Evolutionary conservation across 495 filamentous ascomycete genomes (phyloP).

Genomic region (Penicillium canariense): DNA sequence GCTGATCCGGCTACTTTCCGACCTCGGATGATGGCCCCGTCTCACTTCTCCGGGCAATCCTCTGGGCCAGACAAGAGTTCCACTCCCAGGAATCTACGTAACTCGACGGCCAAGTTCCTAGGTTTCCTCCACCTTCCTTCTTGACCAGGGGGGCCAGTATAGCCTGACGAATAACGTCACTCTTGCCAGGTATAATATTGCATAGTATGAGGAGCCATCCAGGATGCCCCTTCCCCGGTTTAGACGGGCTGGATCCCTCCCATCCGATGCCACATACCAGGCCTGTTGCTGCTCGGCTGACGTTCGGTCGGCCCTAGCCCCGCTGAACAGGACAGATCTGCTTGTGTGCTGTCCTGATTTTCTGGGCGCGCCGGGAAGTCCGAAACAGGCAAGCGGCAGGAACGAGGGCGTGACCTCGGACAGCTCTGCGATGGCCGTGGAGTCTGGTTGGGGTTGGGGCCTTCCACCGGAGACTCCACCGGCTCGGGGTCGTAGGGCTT

Average conservation of each 20-base stretch:
- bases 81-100: neutral
- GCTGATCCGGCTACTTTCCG: neutral
- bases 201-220: neutral
- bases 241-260: too few relatives aligned
- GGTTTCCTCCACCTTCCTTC: neutral
- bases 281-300: constrained; percentile 3
- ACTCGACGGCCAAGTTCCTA: neutral
- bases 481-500: neutral
- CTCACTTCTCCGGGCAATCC: neutral
- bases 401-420: constrained; percentile 15
- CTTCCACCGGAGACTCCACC: neutral
- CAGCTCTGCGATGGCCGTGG: constrained; percentile 12
- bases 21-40: too few relatives aligned
- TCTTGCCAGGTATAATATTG: neutral
- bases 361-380: constrained; percentile 25
- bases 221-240: too few relatives aligned
- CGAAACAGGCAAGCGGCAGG: constrained; percentile 23
- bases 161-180: neutral
- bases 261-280: neutral
- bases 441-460: neutral
- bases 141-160: neutral
- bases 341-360: constrained; percentile 1
- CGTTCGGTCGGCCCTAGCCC: constrained; percentile 28
- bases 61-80: neutral
- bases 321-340: constrained; percentile 6